A percentile compares a stretch with the other conserved stretches of the same genome.
phyloP scores from a whole-genome alignment of 169 alveolate genomes.

The Besnoitia besnoiti region DNA sequence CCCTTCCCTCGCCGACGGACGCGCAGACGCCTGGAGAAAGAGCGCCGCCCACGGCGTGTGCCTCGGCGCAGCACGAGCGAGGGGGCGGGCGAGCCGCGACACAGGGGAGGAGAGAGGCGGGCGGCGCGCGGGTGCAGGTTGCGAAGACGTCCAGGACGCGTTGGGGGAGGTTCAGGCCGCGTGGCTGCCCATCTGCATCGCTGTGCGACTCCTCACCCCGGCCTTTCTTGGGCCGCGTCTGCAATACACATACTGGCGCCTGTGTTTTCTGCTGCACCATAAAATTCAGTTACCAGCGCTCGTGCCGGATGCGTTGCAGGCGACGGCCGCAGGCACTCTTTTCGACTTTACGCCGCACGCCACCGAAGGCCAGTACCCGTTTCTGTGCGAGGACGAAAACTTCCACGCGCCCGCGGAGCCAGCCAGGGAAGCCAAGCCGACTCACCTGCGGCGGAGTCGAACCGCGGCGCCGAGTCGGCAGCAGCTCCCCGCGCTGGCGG shows the following conservation, averaged over 20 bases:
- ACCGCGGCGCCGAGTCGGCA: not conserved
- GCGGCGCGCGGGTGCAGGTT: not conserved
- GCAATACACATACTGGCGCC: constrained; percentile 2
- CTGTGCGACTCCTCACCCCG: not conserved
- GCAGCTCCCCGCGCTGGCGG: no score
- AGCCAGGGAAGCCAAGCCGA: not conserved
- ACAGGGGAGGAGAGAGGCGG: not conserved
- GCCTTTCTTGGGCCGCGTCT: constrained; percentile 8
- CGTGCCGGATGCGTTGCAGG: not conserved
- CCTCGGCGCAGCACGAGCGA: no score
- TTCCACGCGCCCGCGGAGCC: not conserved
- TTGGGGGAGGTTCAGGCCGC: not conserved
- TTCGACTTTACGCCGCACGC: no score
- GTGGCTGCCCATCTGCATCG: not conserved
- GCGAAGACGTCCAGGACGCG: not conserved
- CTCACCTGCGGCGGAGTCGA: not conserved
- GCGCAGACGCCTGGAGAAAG: not conserved
- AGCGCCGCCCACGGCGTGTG: no score
- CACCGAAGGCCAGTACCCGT: not conserved
- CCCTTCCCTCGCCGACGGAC: not conserved
- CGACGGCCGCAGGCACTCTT: not conserved
- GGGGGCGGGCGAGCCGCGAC: not conserved
- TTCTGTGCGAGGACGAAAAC: not conserved
- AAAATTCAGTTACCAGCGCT: not conserved
- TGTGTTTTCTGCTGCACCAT: not conserved